These are phyloP conservation scores for Claviceps sp. DNA, from an alignment of 2,329 filamentous ascomycete species.

Conservation along the genomic window DNA sequence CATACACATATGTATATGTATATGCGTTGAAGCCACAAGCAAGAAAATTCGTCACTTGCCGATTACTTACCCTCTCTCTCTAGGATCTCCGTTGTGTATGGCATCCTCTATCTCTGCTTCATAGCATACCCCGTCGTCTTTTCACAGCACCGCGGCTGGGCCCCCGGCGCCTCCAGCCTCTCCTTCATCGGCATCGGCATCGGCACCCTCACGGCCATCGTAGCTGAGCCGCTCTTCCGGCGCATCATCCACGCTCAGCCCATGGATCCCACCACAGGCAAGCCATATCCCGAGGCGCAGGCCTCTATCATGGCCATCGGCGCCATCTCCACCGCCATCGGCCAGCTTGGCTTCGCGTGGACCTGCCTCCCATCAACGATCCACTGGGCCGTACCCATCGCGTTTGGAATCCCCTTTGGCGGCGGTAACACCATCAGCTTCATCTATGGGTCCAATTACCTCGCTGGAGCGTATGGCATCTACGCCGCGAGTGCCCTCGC, in stretches of 20 bases:
- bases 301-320: slow-evolving; percentile 70
- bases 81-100: slow-evolving; percentile 73
- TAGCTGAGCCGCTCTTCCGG: slow-evolving; percentile 58
- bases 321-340: slow-evolving; percentile 58
- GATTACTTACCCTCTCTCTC: background rate
- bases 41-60: no score
- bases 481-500: slow-evolving; percentile 72
- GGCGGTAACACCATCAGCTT: slow-evolving; percentile 65
- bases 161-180: slow-evolving; percentile 57
- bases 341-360: slow-evolving; percentile 81
- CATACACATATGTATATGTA: no score
- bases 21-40: no score
- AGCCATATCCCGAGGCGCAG: slow-evolving; percentile 63
- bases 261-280: slow-evolving; percentile 61
- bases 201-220: slow-evolving; percentile 48
- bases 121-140: slow-evolving; percentile 84
- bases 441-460: slow-evolving; percentile 71
- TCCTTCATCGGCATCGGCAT: slow-evolving; percentile 61
- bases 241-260: slow-evolving; percentile 65
- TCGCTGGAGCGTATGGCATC: slow-evolving; percentile 66
- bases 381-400: slow-evolving; percentile 69
- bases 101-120: slow-evolving; percentile 80
- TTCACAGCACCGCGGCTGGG: slow-evolving; percentile 61
- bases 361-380: slow-evolving; percentile 65
- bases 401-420: slow-evolving; percentile 69